Conservation (phyloP, 2,329 filamentous ascomycete species). For the Phoma sp. region DNA sequence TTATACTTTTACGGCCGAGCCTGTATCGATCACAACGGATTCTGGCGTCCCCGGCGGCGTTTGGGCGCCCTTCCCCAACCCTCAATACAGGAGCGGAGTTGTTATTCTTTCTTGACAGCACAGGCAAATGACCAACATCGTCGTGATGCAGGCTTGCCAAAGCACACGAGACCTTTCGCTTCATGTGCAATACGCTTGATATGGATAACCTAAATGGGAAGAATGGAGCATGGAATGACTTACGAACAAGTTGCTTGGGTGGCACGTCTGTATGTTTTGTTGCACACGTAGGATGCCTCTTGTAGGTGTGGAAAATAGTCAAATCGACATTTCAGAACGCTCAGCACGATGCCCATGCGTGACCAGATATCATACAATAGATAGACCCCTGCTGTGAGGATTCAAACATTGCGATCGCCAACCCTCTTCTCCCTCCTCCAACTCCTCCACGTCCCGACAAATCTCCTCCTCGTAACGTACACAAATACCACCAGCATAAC, state of each 20-base stretch:
- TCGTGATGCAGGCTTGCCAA: neutral
- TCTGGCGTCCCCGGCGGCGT: constrained; percentile 7
- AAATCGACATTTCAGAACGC: neutral
- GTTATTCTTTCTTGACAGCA: neutral
- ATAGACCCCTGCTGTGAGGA: neutral
- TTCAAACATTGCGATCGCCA: constrained; percentile 13
- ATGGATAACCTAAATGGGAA: neutral
- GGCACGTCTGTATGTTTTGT: constrained; percentile 5
- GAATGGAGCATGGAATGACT: neutral
- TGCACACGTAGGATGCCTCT: constrained; percentile 9
- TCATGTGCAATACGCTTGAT: constrained; percentile 15
- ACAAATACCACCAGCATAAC: constrained; percentile 27
- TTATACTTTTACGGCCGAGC: constrained; percentile 4
- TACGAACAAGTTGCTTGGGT: constrained; percentile 3
- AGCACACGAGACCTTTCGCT: constrained; percentile 4
- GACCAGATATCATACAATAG: neutral
- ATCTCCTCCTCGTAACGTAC: constrained; percentile 33
- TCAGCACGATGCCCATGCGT: too few relatives aligned
- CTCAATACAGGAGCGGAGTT: neutral
- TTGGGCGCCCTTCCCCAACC: neutral
- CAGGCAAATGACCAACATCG: neutral
- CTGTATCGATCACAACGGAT: constrained; percentile 9
- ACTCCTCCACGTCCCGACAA: constrained; percentile 35
- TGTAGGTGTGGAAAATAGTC: constrained; percentile 8
- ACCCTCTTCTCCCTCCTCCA: constrained; percentile 21